Conservation (phyloP, 2,329 filamentous ascomycete genomes). For the Pezicula neosporulosa region DNA sequence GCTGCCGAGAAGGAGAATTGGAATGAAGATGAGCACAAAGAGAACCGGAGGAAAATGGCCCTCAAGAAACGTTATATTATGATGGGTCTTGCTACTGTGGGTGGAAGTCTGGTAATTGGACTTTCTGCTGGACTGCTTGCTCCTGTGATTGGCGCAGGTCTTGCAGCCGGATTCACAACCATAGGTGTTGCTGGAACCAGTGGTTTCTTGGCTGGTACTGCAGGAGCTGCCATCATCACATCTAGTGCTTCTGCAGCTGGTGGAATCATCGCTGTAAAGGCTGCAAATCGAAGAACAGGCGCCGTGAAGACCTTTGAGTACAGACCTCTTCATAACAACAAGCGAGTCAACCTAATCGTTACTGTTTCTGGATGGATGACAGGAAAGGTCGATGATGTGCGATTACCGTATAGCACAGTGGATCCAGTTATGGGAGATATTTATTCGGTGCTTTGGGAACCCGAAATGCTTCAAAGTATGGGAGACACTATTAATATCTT, state of each 20-base stretch:
- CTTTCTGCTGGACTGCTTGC: constrained; percentile 89
- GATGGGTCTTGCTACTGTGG: constrained; percentile 96
- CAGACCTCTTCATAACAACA: constrained; percentile 94
- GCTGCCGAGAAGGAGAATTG: constrained; percentile 92
- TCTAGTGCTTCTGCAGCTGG: constrained; percentile 84
- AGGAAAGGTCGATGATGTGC: constrained; percentile 94
- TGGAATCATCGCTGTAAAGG: constrained; percentile 78
- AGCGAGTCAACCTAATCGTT: constrained; percentile 90
- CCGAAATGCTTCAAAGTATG: constrained; percentile 96
- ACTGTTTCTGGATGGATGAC: constrained; percentile 98
- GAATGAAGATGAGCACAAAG: constrained; percentile 95
- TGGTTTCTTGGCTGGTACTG: constrained; percentile 85
- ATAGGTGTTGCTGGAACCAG: constrained; percentile 89
- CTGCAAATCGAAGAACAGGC: constrained; percentile 83
- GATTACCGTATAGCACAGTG: constrained; percentile 91
- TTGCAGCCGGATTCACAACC: constrained; percentile 92
- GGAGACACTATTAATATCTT: constrained; percentile 98
- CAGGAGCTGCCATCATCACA: constrained; percentile 91
- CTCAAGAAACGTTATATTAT: constrained; percentile 83
- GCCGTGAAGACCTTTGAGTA: constrained; percentile 97
- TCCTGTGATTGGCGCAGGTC: constrained; percentile 87
- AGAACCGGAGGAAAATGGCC: constrained; percentile 75
- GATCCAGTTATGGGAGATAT: constrained; percentile 98
- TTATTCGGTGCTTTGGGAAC: constrained; percentile 96
- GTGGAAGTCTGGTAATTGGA: constrained; percentile 91